Evolutionary conservation across 163 green algal genomes (phyloP).

Genomic region (Chlorella variabilis): DNA sequence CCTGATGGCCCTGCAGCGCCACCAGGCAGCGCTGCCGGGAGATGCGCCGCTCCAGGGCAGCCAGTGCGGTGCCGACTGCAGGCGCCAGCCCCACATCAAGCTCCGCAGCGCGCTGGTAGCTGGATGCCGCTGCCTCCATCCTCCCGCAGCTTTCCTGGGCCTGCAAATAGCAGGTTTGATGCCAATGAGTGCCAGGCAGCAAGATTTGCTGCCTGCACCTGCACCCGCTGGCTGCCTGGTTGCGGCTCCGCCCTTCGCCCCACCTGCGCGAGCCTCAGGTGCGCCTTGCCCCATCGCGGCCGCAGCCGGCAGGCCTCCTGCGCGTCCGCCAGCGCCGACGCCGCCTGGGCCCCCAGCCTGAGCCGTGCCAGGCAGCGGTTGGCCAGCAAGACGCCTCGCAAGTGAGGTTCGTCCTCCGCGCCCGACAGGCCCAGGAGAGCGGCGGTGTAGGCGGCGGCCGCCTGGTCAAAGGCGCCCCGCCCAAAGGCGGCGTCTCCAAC

Average conservation of each 20-base stretch:
- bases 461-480: conserved; percentile 1
- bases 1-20: background rate
- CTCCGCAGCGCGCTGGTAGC: conserved; percentile 29
- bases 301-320: background rate
- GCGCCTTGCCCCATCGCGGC: conserved; percentile 33
- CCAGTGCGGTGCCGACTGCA: background rate
- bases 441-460: background rate
- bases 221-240: no score
- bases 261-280: conserved; percentile 21
- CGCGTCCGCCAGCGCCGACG: conserved; percentile 12
- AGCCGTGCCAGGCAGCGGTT: conserved; percentile 26
- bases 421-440: background rate
- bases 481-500: background rate
- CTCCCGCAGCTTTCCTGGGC: background rate
- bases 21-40: conserved; percentile 2
- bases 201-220: no score
- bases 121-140: background rate
- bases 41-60: background rate
- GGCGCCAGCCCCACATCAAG: conserved; percentile 20
- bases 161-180: no score
- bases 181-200: no score
- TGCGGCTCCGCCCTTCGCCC: no score
- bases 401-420: background rate
- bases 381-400: conserved; percentile 1
- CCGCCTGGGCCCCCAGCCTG: background rate